Conservation (phyloP, 495 filamentous ascomycete genomes). For the Apiosordaria backusii region DNA sequence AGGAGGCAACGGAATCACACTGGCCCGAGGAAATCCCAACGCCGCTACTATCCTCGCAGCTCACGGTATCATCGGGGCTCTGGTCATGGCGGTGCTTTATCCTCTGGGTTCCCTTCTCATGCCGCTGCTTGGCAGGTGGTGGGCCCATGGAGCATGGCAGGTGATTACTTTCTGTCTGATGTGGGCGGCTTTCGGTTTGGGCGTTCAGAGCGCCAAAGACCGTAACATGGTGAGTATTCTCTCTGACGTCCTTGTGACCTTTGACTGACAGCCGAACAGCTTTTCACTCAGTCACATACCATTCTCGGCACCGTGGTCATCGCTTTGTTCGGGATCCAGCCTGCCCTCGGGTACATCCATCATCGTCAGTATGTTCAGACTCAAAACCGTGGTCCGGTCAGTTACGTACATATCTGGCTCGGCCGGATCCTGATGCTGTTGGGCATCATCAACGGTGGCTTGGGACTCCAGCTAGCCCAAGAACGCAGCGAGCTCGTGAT, state of each 20-base stretch:
- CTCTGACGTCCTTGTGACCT: not conserved
- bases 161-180: constrained; percentile 52
- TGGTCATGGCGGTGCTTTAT: constrained; percentile 55
- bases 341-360: constrained; percentile 60
- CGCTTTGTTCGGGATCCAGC: constrained; percentile 59
- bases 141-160: constrained; percentile 59
- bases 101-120: constrained; percentile 57
- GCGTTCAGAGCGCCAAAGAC: constrained; percentile 47
- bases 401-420: constrained; percentile 66
- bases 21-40: not conserved
- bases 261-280: not conserved
- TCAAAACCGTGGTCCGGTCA: constrained; percentile 49
- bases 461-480: constrained; percentile 56
- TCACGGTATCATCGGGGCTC: constrained; percentile 54
- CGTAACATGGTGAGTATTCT: constrained; percentile 13
- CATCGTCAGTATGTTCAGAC: constrained; percentile 54
- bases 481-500: constrained; percentile 47
- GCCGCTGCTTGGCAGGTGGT: constrained; percentile 47
- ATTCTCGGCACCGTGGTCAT: constrained; percentile 59
- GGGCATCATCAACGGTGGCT: constrained; percentile 69
- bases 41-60: constrained; percentile 26
- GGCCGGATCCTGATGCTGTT: constrained; percentile 59
- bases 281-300: constrained; percentile 43
- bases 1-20: constrained; percentile 13
- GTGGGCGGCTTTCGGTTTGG: constrained; percentile 60